Base-by-base conservation (phyloP, 75 land plant genomes). In the Larix kaempferi region DNA sequence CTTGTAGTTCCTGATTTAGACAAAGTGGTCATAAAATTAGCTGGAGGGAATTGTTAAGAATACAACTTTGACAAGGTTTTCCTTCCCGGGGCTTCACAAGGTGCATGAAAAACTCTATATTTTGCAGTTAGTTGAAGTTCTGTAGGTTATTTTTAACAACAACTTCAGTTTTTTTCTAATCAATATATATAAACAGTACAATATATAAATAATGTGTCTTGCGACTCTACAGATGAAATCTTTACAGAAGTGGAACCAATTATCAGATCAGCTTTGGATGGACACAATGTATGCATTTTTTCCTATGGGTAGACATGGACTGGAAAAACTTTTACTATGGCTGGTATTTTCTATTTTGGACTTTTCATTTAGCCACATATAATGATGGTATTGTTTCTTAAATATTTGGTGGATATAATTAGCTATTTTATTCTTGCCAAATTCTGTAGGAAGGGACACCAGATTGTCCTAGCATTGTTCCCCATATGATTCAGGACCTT, bases 271-370 rank as follows among this genome's bases (percentile, higher is more conserved):
- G 89, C 87, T 21, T 78, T 94, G 35, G 95, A 94, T 85, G 97
- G 97, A 33, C 86, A 86, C 81, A 94, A 92, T 80, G 91, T 86
- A 15, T 94, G 92, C 82, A 86, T 94, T 44, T 92, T 92, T 80
- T 89, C 97, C 14, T 94, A 90, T 84, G 97, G 97, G 8, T 94
- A 94, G 59, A 94, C 97, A 16, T 92, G 97, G 44, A 84, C 95
- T 54, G 97, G 97, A 49, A 94, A 94, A 77, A 92, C 91, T 16
- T 94, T 88, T 73, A 94, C 95, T 16, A 92, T 94, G 95, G 97
- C 92, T 29, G 81, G 79, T 19, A 61, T 77, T 49, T 17, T 71
- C 5, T 71, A 21, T 15, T 15, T 52, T 17, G 37, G 6, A 23
- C 21, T 33, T 78, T 6, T 33, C 26, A 17, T n/a, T 25, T 33